Evolutionary conservation across 106 monocot species (phyloP).

Genomic region (Gastrodia elata): DNA sequence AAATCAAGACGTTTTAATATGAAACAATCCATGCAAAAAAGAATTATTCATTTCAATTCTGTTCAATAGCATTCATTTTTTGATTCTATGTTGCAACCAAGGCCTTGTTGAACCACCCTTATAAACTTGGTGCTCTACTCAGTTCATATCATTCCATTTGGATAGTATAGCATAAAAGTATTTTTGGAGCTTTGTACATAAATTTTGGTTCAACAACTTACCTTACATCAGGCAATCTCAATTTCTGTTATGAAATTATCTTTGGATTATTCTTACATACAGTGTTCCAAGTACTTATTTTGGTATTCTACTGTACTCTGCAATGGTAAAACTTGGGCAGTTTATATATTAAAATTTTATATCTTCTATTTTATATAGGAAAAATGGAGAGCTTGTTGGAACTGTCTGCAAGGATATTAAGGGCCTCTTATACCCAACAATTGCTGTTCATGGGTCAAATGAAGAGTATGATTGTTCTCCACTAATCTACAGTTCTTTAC

Average conservation of each 20-base stretch:
- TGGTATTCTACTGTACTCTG: neutral
- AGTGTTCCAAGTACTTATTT: neutral
- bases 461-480: constrained; percentile 57
- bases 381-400: constrained; percentile 77
- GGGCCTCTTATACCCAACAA: constrained; percentile 66
- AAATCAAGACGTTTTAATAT: neutral
- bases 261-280: neutral
- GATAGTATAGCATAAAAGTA: neutral
- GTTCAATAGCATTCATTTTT: neutral
- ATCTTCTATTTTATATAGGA: constrained; percentile 32
- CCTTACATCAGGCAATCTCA: neutral
- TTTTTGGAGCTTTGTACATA: neutral
- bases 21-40: neutral
- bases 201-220: neutral
- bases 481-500: neutral
- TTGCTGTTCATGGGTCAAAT: constrained; percentile 92
- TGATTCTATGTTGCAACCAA: neutral
- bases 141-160: neutral
- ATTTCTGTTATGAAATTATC: neutral
- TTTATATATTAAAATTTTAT: neutral
- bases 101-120: neutral
- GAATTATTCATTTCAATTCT: neutral
- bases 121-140: neutral
- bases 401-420: constrained; percentile 54
- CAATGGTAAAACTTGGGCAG: neutral